Base-by-base conservation (phyloP, 202 grass and related monocot species). In the Eragrostis tef region DNA sequence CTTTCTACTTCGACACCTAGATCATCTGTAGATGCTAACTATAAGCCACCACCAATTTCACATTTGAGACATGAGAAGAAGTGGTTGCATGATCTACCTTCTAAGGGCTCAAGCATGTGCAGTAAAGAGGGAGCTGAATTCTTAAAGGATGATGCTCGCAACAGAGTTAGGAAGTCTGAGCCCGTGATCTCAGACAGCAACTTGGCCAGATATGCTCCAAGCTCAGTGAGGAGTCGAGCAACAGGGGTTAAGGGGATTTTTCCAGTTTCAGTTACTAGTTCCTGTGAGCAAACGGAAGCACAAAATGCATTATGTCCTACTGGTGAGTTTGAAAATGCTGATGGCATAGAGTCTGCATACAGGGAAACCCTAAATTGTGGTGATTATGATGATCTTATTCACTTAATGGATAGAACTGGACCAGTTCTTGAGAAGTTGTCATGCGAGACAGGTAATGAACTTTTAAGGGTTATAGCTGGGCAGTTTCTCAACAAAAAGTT, bases 361-460 rank as follows among this genome's bases (percentile, higher is more conserved):
- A 68, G 68, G 15, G 87, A 87, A 69, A 89, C 89, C 68, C 83
- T 99, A 21, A 86, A 78, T 80, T 88, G 77, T 72, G 83, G 85
- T 73, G 89, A 90, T 87, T 81, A 68, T 76, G 76, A 74, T 81
- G 85, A 87, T 59, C 65, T 99, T 16, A 80, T 93, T 80, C 77
- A 91, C 59, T 64, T 99, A 59, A 98, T 98, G 96, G 89, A 98
- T 74, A 89, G 83, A 89, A 98, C 96, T 64, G 89, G 96, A 62
- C 93, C 96, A 79, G 80, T 99, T 81, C 88, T 99, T 51, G 84
- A 92, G 53, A 93, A 86, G 62, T 81, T 99, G 57, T 90, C 96
- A 3, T 66, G 86, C 67, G 90, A 93, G 79, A 99, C 90, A 47
- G 51, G 83, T 70, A 87, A 79, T 83, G 85, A 79, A 27, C 79